phyloP scores from a whole-genome alignment of 129 eudicot species.

The Logfia minima region DNA sequence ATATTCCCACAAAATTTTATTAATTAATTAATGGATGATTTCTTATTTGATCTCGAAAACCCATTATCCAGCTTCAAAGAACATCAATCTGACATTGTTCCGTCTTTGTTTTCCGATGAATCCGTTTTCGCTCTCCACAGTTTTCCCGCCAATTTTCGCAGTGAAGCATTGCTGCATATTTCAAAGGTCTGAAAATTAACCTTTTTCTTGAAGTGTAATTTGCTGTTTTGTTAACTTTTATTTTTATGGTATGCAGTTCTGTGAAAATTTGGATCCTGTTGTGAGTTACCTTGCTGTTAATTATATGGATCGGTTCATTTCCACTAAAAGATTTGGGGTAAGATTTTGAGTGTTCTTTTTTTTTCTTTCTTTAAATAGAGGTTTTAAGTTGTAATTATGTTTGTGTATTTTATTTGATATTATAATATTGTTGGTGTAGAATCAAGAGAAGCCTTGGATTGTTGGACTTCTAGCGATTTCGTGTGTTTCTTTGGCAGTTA shows the following conservation, averaged over 20 bases:
- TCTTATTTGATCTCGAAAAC: slow-evolving; percentile 29
- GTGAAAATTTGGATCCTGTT: slow-evolving; percentile 37
- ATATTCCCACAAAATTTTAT: not conserved
- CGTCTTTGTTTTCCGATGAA: slow-evolving; percentile 37
- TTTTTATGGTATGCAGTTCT: slow-evolving; percentile 27
- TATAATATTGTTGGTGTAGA: slow-evolving; percentile 10
- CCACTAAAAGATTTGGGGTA: slow-evolving; percentile 33
- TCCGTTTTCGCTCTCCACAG: slow-evolving; percentile 9
- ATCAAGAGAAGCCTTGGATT: slow-evolving; percentile 44
- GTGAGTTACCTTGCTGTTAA: slow-evolving; percentile 47
- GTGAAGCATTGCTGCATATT: slow-evolving; percentile 32
- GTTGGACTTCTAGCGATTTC: slow-evolving; percentile 35
- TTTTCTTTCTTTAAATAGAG: not conserved
- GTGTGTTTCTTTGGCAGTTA: slow-evolving; percentile 44
- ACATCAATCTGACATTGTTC: slow-evolving; percentile 25
- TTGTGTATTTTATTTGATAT: not conserved
- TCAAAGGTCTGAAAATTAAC: slow-evolving; percentile 16
- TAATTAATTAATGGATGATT: not conserved
- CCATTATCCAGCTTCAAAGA: slow-evolving; percentile 27
- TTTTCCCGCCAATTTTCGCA: slow-evolving; percentile 39
- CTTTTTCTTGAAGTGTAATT: not conserved
- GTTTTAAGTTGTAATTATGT: not conserved
- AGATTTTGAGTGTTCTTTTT: not conserved
- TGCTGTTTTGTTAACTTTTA: not conserved
- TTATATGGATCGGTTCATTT: slow-evolving; percentile 51